Evolutionary conservation across 2,329 filamentous ascomycete species (phyloP), one percentile per base, ranked within the genome.

Genomic region (Hypoxylon sp.): DNA sequence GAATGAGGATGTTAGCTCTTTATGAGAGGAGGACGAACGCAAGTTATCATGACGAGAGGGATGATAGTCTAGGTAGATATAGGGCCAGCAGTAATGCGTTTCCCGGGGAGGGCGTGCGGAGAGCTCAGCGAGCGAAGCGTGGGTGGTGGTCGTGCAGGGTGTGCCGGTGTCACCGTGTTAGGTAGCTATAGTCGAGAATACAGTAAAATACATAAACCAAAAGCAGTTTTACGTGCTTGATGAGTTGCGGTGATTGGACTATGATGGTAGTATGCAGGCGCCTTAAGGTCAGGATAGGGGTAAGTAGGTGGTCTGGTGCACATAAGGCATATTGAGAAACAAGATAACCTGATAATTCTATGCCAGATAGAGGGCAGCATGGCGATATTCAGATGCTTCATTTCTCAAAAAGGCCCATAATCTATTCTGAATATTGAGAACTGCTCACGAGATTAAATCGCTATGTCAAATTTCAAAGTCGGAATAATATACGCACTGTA

Each of bases 1-100:
- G 52, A 26, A 33, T 20, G 45, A 44, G 44, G 42, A 50, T 20
- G 58, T 28, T 52, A 38, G 20, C 11, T 55, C 22, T 60, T 55
- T 61, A 59, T n/a, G 61, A 68, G 62, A 63, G 61, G 61, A 59
- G 61, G 65, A 67, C 36, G 46, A 66, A 67, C 63, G 65, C 63
- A 65, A 70, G 65, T 69, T 51, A 67, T 57, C 12, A 60, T 30
- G 50, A 62, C 36, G 45, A 61, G 36, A 9, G 53, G 38, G 58
- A 48, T 32, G 28, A 52, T 48, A 14, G 28, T 45, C 20, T 57
- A 60, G 36, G 51, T 54, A 63, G 36, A 55, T 54, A 63, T 54
- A 40, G 18, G 59, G 33, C 55, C 30, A 54, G 38, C 26, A 49
- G 38, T 26, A 52, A 64, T 38, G 32, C 50, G 50, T 30, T 50